Conservation (phyloP, 805 yeast species). For the Candida xiaguanensis region DNA sequence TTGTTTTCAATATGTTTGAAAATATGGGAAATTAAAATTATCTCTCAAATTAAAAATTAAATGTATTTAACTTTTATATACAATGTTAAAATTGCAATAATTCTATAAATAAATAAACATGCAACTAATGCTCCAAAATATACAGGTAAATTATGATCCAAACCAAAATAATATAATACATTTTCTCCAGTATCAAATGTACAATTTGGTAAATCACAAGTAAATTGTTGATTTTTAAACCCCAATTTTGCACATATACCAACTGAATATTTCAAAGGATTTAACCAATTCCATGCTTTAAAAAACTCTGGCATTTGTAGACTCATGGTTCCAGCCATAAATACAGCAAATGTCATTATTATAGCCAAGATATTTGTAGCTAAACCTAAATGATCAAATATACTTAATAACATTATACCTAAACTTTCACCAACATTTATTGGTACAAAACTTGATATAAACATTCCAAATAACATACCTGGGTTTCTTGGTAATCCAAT, state of each 20-base stretch:
- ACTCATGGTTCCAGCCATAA: slow-evolving; percentile 84
- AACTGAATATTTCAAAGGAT: slow-evolving; percentile 72
- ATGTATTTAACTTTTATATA: slow-evolving; percentile 21
- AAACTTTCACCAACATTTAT: slow-evolving; percentile 78
- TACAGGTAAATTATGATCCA: slow-evolving; percentile 22
- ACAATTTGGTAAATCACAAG: slow-evolving; percentile 37
- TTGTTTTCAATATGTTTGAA: slow-evolving; percentile 4
- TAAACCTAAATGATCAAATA: slow-evolving; percentile 71
- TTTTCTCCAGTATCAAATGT: slow-evolving; percentile 26
- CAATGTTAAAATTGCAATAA: slow-evolving; percentile 22
- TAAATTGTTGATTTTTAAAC: slow-evolving; percentile 46
- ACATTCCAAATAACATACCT: slow-evolving; percentile 60
- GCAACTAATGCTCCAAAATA: slow-evolving; percentile 33
- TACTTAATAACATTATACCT: slow-evolving; percentile 73
- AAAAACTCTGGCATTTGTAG: slow-evolving; percentile 65
- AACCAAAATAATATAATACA: slow-evolving; percentile 27
- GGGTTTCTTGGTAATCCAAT: slow-evolving; percentile 70
- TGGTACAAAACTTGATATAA: slow-evolving; percentile 49
- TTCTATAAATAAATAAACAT: slow-evolving; percentile 30
- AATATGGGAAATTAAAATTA: slow-evolving; percentile 6
- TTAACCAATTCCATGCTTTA: slow-evolving; percentile 65
- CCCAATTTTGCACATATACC: slow-evolving; percentile 55
- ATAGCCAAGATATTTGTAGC: slow-evolving; percentile 74
- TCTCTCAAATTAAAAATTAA: background rate
- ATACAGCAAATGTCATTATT: slow-evolving; percentile 63